Conservation (phyloP, 2,329 filamentous ascomycete genomes). For the Leptosphaerulina australis region DNA sequence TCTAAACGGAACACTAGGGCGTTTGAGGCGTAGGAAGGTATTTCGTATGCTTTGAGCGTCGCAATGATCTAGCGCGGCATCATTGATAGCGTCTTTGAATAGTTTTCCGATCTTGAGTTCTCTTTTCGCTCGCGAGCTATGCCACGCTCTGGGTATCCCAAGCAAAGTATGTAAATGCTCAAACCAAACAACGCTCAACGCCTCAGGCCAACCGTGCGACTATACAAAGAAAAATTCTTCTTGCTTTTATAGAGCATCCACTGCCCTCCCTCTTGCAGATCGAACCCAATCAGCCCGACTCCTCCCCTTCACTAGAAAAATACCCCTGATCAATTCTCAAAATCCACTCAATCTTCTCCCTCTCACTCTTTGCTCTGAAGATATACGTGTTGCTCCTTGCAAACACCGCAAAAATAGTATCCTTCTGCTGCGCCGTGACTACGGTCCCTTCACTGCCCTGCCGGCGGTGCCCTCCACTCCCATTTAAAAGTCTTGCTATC, state of each 20-base stretch:
- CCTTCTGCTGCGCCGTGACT: constrained; percentile 50
- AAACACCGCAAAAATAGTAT: constrained; percentile 87
- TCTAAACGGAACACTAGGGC: not conserved
- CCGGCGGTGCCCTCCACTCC: constrained; percentile 37
- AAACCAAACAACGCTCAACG: constrained; percentile 3
- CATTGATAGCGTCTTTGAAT: no score
- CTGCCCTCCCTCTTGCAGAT: not conserved
- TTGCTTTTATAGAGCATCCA: not conserved
- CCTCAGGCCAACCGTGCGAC: not conserved
- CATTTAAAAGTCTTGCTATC: constrained; percentile 74
- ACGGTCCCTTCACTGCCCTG: constrained; percentile 10
- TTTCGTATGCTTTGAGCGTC: not conserved
- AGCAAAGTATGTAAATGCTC: constrained; percentile 9
- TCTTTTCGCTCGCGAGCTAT: constrained; percentile 4
- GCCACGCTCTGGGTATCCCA: constrained; percentile 19
- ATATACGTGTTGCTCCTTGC: constrained; percentile 94
- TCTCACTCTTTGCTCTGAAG: constrained; percentile 86
- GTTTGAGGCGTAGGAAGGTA: not conserved
- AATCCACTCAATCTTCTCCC: constrained; percentile 97
- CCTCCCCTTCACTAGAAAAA: constrained; percentile 49
- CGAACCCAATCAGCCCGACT: constrained; percentile 2
- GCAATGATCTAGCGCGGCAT: not conserved
- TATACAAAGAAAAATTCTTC: not conserved
- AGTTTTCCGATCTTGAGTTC: not conserved
- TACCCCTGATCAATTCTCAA: constrained; percentile 88